These are phyloP conservation scores for Aspergillus jensenii DNA, from an alignment of 2,329 filamentous ascomycete genomes.

Conservation along the genomic window DNA sequence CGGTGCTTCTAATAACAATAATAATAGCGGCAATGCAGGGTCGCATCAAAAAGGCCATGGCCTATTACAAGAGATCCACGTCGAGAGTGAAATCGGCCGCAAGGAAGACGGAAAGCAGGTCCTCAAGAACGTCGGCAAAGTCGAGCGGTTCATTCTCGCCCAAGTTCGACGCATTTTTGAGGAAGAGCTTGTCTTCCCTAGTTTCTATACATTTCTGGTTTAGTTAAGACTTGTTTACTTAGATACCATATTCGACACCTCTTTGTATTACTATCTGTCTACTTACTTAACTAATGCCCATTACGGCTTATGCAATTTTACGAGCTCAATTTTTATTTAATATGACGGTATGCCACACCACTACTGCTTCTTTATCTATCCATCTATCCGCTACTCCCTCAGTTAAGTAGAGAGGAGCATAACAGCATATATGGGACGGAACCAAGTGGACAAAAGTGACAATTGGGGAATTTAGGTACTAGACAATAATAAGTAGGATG, in stretches of 20 bases:
- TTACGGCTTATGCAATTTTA: not conserved
- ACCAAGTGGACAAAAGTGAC: not conserved
- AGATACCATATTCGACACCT: not conserved
- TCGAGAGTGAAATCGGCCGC: constrained; percentile 96
- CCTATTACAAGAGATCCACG: constrained; percentile 85
- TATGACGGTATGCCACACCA: too few relatives aligned
- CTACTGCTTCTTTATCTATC: too few relatives aligned
- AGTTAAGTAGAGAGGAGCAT: not conserved
- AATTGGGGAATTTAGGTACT: not conserved
- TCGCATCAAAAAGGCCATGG: constrained; percentile 61
- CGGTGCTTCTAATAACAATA: constrained; percentile 7
- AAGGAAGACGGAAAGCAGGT: constrained; percentile 90
- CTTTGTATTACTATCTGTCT: not conserved
- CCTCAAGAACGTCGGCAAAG: constrained; percentile 97
- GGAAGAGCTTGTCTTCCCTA: constrained; percentile 97
- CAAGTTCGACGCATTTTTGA: constrained; percentile 97
- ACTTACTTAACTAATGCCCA: not conserved
- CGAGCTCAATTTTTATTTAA: not conserved
- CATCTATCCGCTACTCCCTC: too few relatives aligned
- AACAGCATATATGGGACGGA: not conserved
- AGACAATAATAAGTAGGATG: not conserved
- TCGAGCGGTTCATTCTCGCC: constrained; percentile 94
- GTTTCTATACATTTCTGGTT: constrained; percentile 73
- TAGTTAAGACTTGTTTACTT: not conserved
- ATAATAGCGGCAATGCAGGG: constrained; percentile 23